Base-by-base conservation (phyloP, 345 rosid genomes). In the Bretschneidera sinensis region DNA sequence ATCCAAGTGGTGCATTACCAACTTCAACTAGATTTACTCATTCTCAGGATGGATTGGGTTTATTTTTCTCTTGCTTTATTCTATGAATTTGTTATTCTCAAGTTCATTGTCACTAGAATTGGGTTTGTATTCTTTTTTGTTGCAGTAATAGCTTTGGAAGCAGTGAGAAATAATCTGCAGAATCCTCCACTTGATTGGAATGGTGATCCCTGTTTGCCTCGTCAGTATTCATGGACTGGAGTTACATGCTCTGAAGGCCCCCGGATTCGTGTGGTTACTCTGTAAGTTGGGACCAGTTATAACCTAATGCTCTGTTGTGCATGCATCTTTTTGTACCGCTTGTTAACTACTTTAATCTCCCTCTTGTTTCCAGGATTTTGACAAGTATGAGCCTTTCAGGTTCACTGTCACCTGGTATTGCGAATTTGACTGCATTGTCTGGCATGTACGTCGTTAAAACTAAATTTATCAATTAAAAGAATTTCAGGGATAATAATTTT, bases 181-280 rank as follows among this genome's bases (percentile, higher is more conserved):
- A 86, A 84, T 66, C 66, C 74, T 67, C 96, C 96, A 21, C 59
- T 57, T 59, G 97, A 90, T 69, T 94, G 99, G 97, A 79, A 45
- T 2, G 97, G 97, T 0, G 97, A 90, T 83, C 97, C 99, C 65
- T 94, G 99, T 68, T 50, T 80, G 54, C 97, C 96, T 54, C 74
- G 24, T 47, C 70, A 73, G 25, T 90, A 86, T 71, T 51, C 82
- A 8, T 94, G 99, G 97, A 76, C 92, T 54, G 99, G 97, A 43
- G 70, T 90, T 60, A 71, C 83, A n/a, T 94, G 97, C 73, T 60
- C 76, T 22, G 71, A 70, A 57, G 96, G 88, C 16, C 70, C 78
- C 31, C 81, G 86, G 50, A 81, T 83, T 59, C 95, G 97, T 45
- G 74, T 94, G 34, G 69, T 75, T 68, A 35, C 86, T 28, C 63